Evolutionary conservation across 192 early-diverging fungal species (phyloP).

Genomic region (Gorgonomyces haynaldii): DNA sequence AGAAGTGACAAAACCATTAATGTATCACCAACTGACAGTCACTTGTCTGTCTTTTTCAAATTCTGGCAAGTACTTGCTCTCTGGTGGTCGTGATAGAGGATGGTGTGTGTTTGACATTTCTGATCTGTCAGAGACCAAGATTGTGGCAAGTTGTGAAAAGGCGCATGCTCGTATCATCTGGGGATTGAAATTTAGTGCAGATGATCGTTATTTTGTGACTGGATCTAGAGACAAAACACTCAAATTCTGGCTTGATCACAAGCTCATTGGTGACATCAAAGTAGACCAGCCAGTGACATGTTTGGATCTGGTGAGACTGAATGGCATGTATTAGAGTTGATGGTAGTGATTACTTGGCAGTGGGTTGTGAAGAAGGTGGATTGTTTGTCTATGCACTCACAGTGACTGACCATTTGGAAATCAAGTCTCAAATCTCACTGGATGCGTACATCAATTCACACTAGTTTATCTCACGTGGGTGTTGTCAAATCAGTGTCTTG

Average conservation of each 20-base stretch:
- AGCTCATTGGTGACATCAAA: too few species aligned
- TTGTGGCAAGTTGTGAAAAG: constrained; percentile 44
- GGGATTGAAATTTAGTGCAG: constrained; percentile 73
- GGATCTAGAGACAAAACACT: constrained; percentile 85
- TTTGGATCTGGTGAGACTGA: not conserved
- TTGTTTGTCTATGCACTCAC: constrained; percentile 14
- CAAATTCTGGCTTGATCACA: not conserved
- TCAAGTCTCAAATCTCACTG: constrained; percentile 1
- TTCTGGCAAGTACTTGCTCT: constrained; percentile 56
- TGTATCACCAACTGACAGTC: constrained; percentile 70
- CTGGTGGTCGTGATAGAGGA: constrained; percentile 75
- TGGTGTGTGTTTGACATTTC: constrained; percentile 64
- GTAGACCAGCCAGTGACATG: constrained; percentile 49
- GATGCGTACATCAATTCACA: constrained; percentile 45
- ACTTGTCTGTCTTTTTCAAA: constrained; percentile 74
- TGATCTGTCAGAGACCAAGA: constrained; percentile 7
- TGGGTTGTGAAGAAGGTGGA: constrained; percentile 73
- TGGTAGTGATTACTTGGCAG: constrained; percentile 58
- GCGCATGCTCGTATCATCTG: constrained; percentile 91
- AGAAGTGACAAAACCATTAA: constrained; percentile 42
- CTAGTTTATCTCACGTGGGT: constrained; percentile 19
- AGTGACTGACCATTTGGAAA: not conserved
- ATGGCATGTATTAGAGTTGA: constrained; percentile 32
- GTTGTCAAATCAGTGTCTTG: constrained; percentile 42
- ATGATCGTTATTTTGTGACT: constrained; percentile 74